These are phyloP conservation scores for Eutrema heterophyllum DNA, from an alignment of 345 rosid species.

Conservation along the genomic window DNA sequence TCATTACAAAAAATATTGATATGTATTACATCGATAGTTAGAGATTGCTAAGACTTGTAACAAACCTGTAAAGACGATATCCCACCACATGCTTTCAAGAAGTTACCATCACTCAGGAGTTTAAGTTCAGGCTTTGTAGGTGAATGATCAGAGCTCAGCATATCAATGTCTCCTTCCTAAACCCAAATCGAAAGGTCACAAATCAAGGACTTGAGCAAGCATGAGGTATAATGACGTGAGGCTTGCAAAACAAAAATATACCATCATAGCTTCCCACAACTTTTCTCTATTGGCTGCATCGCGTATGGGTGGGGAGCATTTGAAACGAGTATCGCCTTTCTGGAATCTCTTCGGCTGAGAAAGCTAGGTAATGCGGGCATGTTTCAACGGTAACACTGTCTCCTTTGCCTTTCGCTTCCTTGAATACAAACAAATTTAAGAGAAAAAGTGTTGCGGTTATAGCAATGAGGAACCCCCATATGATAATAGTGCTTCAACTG, in stretches of 20 bases:
- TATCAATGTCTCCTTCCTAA: constrained; percentile 83
- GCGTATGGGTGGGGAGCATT: constrained; percentile 94
- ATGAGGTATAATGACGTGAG: background rate
- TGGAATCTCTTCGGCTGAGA: constrained; percentile 84
- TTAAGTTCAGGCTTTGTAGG: constrained; percentile 82
- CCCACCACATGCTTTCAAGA: constrained; percentile 97
- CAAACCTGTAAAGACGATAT: constrained; percentile 90
- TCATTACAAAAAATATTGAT: background rate
- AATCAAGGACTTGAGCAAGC: constrained; percentile 2
- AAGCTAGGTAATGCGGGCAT: constrained; percentile 94
- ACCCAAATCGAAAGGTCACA: constrained; percentile 5
- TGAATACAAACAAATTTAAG: background rate
- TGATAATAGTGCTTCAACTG: too few relatives aligned
- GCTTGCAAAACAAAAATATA: constrained; percentile 20
- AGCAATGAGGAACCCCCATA: too few relatives aligned
- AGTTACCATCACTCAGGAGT: constrained; percentile 66
- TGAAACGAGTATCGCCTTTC: constrained; percentile 92
- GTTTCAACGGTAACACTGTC: constrained; percentile 88
- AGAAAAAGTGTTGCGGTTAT: background rate
- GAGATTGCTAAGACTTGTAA: constrained; percentile 44
- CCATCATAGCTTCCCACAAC: constrained; percentile 90
- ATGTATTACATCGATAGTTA: background rate
- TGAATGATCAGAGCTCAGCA: constrained; percentile 96
- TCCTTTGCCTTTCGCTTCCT: constrained; percentile 79
- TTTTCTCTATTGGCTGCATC: constrained; percentile 67